Evolutionary conservation across 768 basidiomycete species (phyloP).

Genomic region (Tylopilus sp.): DNA sequence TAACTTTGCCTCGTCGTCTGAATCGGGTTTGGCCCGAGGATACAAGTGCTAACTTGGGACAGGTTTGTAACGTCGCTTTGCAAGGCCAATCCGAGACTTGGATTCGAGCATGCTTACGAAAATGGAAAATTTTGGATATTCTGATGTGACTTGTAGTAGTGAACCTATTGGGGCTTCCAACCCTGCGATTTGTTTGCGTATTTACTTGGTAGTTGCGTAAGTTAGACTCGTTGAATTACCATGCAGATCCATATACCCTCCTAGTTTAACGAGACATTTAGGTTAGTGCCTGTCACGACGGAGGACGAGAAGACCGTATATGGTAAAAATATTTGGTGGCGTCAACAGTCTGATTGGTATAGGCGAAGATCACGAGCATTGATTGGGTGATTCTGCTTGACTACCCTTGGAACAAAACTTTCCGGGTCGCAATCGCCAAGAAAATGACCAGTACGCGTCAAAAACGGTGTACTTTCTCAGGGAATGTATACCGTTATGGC

Average conservation of each 20-base stretch:
- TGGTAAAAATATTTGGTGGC: constrained; percentile 8
- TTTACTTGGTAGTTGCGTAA: background rate
- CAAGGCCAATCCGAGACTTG: background rate
- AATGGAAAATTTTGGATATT: background rate
- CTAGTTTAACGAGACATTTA: background rate
- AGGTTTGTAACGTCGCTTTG: background rate
- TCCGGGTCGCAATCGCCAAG: constrained; percentile 17
- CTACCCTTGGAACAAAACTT: background rate
- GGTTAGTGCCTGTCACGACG: background rate
- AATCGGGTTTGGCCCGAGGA: background rate
- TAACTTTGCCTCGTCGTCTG: constrained; percentile 13
- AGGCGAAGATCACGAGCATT: constrained; percentile 24
- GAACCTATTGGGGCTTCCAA: background rate
- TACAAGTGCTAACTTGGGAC: background rate
- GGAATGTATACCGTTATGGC: background rate
- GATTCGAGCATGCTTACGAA: background rate
- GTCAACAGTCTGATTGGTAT: background rate
- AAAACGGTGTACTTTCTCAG: background rate
- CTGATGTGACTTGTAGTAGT: background rate
- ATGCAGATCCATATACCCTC: background rate
- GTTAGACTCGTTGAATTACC: background rate
- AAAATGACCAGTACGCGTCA: constrained; percentile 6
- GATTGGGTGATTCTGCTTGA: constrained; percentile 9
- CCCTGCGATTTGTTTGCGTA: background rate
- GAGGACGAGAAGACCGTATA: background rate